A percentile compares a stretch with the other conserved stretches of the same genome.
Conservation (phyloP, 139 green algal genomes). For the Chlorokybus atmophyticus region DNA sequence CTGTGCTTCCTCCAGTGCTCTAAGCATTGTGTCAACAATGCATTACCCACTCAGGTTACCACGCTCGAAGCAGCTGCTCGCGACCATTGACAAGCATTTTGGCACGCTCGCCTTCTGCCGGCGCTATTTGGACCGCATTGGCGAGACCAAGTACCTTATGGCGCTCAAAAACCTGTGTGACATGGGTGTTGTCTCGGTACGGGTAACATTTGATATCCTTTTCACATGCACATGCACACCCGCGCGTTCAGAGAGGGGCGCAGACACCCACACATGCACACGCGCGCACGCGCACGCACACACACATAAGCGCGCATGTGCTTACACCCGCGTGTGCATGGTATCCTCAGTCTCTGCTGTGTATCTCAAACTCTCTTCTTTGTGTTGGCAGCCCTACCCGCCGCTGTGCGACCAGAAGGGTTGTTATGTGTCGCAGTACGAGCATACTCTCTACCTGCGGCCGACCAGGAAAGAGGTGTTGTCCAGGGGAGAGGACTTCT, state of each 20-base stretch:
- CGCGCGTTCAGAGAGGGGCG: too few relatives aligned
- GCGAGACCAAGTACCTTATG: conserved; percentile 98
- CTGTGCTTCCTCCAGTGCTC: too few relatives aligned
- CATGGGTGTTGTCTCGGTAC: conserved; percentile 45
- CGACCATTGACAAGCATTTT: conserved; percentile 91
- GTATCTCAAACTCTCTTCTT: not conserved
- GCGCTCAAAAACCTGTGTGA: conserved; percentile 96
- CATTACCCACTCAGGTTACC: conserved; percentile 86
- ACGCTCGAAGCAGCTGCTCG: conserved; percentile 81
- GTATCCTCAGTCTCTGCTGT: conserved; percentile 1
- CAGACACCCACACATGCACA: too few relatives aligned
- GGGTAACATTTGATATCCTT: too few relatives aligned
- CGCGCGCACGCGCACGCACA: too few relatives aligned
- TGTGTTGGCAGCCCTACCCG: conserved; percentile 66
- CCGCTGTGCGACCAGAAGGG: conserved; percentile 86
- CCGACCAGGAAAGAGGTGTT: conserved; percentile 92
- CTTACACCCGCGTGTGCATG: not conserved
- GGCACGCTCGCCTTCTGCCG: conserved; percentile 96
- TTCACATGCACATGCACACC: too few relatives aligned
- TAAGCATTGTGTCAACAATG: too few relatives aligned
- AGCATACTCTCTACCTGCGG: conserved; percentile 94
- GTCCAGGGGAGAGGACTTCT: conserved; percentile 87
- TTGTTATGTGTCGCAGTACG: conserved; percentile 87
- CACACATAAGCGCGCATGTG: not conserved
- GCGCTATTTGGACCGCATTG: conserved; percentile 81